These are phyloP conservation scores for Panicum virgatum DNA, from an alignment of 202 grass and related monocot genomes.

Conservation along the genomic window DNA sequence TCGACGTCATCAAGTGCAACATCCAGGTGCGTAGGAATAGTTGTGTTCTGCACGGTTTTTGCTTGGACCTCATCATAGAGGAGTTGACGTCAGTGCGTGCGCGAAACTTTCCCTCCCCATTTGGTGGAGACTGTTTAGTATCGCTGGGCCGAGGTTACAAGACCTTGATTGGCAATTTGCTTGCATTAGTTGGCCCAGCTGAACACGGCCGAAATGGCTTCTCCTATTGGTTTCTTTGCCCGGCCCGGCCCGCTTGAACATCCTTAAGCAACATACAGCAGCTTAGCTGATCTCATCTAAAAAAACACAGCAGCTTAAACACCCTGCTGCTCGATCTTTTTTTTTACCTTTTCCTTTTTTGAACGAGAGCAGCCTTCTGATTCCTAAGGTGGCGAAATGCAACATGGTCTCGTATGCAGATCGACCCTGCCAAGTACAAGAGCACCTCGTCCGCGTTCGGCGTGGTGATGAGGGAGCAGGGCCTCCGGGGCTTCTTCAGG, in stretches of 20 bases:
- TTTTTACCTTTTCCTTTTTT: neutral
- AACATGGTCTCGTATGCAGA: conserved; percentile 46
- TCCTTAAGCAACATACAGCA: neutral
- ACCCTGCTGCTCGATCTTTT: too few species aligned
- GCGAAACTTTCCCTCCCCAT: too few species aligned
- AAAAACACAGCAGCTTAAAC: too few species aligned
- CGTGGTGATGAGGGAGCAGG: conserved; percentile 81
- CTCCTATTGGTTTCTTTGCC: neutral
- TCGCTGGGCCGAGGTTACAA: neutral
- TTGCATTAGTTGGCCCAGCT: neutral
- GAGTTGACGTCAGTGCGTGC: too few species aligned
- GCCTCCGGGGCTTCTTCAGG: conserved; percentile 71
- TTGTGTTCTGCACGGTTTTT: too few species aligned
- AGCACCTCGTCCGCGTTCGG: conserved; percentile 79
- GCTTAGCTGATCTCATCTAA: neutral
- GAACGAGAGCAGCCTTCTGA: neutral
- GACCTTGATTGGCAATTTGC: neutral
- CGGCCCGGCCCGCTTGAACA: neutral
- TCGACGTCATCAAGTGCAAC: conserved; percentile 97
- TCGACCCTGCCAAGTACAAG: conserved; percentile 86
- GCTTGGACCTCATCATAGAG: too few species aligned
- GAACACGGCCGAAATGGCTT: neutral
- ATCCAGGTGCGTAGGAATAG: conserved; percentile 75
- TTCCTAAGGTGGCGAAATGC: neutral
- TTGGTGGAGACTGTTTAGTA: conserved; percentile 2